Percentiles rank a stretch among this genome's conserved stretches.
Evolutionary conservation across 139 green algal genomes (phyloP).

Genomic region (Chlamydomonas eustigma): DNA sequence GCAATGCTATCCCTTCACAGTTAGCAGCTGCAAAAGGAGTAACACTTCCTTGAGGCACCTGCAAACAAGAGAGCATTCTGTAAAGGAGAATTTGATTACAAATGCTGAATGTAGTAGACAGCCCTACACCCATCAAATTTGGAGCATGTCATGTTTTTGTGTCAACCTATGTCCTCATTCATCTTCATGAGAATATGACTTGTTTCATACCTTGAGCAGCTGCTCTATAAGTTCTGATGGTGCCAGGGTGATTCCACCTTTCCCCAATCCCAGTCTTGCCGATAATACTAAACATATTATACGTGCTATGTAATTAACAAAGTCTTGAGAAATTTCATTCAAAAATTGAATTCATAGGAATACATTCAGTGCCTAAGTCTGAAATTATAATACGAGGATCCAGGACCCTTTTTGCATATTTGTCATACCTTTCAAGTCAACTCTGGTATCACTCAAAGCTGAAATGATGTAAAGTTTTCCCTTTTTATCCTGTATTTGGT

Average conservation of each 20-base stretch:
- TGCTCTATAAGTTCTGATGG: constrained; percentile 47
- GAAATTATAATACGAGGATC: too few species aligned
- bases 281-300: constrained; percentile 46
- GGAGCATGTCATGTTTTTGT: too few species aligned
- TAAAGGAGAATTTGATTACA: too few species aligned
- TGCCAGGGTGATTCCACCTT: constrained; percentile 53
- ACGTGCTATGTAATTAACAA: background rate
- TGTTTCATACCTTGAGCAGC: constrained; percentile 53
- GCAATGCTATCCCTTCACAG: constrained; percentile 32
- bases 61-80: background rate
- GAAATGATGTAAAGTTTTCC: constrained; percentile 60
- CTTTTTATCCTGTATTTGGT: constrained; percentile 72
- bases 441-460: constrained; percentile 48
- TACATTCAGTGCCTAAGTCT: too few species aligned
- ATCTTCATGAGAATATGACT: too few species aligned
- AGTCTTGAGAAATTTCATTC: background rate
- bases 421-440: constrained; percentile 56
- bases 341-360: too few species aligned
- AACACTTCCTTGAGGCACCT: constrained; percentile 61
- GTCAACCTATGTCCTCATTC: too few species aligned
- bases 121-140: too few species aligned
- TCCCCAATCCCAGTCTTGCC: constrained; percentile 54
- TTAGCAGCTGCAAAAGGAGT: constrained; percentile 60
- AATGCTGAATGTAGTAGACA: too few species aligned
- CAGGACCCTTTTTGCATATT: too few species aligned